Evolutionary conservation across 306 rosid genomes (phyloP).

Genomic region (Hippophae tibetana): DNA sequence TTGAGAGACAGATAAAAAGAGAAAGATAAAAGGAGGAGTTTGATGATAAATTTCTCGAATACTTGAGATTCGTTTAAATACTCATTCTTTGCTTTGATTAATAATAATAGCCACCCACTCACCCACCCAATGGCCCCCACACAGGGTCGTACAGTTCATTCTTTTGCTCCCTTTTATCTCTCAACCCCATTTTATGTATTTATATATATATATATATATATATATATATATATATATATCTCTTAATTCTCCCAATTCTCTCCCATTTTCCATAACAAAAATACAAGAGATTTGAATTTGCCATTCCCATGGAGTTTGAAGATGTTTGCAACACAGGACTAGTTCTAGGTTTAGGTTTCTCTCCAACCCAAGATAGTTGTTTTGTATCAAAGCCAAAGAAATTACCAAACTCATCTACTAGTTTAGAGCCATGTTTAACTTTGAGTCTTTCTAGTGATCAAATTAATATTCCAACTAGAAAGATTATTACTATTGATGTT

Average conservation of each 20-base stretch:
- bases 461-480: neutral
- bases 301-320: constrained; percentile 47
- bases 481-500: constrained; percentile 9
- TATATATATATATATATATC: too few species aligned
- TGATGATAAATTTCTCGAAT: constrained; percentile 19
- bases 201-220: too few species aligned
- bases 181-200: neutral
- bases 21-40: constrained; percentile 11
- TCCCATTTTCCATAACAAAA: too few species aligned
- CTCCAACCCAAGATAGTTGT: constrained; percentile 21
- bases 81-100: constrained; percentile 69
- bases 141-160: constrained; percentile 12
- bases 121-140: constrained; percentile 68
- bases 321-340: constrained; percentile 47
- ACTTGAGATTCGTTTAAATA: constrained; percentile 60
- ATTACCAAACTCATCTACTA: constrained; percentile 11
- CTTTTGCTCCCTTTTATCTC: constrained; percentile 41
- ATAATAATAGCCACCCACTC: constrained; percentile 88
- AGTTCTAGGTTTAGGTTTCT: constrained; percentile 57
- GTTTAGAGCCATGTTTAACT: constrained; percentile 62
- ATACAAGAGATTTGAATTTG: too few species aligned
- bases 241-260: too few species aligned
- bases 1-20: constrained; percentile 36
- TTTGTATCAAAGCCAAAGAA: constrained; percentile 9
- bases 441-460: constrained; percentile 38